These are phyloP conservation scores for Penicillium frequentans DNA, from an alignment of 2,329 filamentous ascomycete species.

Conservation along the genomic window DNA sequence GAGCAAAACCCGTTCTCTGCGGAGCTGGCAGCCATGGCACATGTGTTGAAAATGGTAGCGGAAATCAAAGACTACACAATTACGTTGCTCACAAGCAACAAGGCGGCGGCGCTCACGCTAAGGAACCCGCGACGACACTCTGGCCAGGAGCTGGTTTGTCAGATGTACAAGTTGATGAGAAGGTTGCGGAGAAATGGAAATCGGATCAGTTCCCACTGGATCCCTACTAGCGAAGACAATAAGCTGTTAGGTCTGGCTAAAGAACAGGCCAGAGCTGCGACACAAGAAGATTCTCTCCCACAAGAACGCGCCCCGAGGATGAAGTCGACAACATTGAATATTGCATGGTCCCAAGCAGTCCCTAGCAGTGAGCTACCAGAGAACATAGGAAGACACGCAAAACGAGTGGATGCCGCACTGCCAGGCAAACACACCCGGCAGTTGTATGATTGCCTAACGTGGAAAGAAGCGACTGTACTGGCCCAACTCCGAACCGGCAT, in stretches of 20 bases:
- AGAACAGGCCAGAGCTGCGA: slow-evolving; percentile 20
- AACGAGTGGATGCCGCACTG: too few relatives aligned
- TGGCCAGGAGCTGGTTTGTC: slow-evolving; percentile 17
- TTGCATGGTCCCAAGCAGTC: slow-evolving; percentile 19
- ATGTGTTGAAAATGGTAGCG: slow-evolving; percentile 19
- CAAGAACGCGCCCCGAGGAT: slow-evolving; percentile 19
- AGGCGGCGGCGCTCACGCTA: slow-evolving; percentile 22
- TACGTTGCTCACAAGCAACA: slow-evolving; percentile 23
- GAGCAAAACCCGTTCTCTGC: slow-evolving; percentile 25
- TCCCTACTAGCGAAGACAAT: slow-evolving; percentile 16
- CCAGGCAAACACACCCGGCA: too few relatives aligned
- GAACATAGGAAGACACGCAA: too few relatives aligned
- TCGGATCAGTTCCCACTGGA: slow-evolving; percentile 16
- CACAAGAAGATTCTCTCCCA: slow-evolving; percentile 15
- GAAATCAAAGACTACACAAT: slow-evolving; percentile 18
- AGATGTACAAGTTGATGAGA: slow-evolving; percentile 24
- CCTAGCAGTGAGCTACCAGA: not conserved
- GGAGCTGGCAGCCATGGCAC: slow-evolving; percentile 25
- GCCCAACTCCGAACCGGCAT: too few relatives aligned
- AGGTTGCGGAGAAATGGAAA: slow-evolving; percentile 21
- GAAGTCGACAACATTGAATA: slow-evolving; percentile 27
- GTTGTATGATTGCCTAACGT: not conserved
- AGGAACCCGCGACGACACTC: slow-evolving; percentile 22
- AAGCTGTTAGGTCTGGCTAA: slow-evolving; percentile 20
- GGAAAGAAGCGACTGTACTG: too few relatives aligned